These are phyloP conservation scores for Plantago rigida DNA, from an alignment of 305 asterid species.

Conservation along the genomic window DNA sequence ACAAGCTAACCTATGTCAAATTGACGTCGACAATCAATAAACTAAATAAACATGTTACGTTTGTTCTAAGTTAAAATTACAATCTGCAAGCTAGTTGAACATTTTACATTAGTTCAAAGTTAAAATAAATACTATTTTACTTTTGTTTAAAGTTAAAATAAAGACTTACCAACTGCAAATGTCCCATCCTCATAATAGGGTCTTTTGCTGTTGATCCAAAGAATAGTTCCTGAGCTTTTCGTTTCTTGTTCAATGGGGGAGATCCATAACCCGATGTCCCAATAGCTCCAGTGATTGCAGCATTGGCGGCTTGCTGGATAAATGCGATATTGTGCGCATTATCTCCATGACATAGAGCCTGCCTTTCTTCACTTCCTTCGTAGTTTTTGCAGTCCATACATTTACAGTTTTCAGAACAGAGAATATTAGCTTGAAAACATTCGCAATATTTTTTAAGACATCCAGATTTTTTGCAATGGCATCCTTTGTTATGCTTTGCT, in stretches of 20 bases:
- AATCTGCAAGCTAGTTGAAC: too few species aligned
- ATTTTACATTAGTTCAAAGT: too few species aligned
- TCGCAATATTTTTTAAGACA: conserved; percentile 91
- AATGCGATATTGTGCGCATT: conserved; percentile 55
- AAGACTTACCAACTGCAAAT: conserved; percentile 59
- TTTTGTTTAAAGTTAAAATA: not conserved
- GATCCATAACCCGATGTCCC: conserved; percentile 86
- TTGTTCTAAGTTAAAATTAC: conserved; percentile 8
- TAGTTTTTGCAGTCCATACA: conserved; percentile 92
- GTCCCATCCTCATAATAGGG: conserved; percentile 47
- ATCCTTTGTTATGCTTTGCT: conserved; percentile 87
- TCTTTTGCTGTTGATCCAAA: conserved; percentile 54
- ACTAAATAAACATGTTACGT: conserved; percentile 4
- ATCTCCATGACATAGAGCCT: conserved; percentile 78
- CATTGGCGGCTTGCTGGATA: conserved; percentile 90
- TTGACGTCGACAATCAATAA: not conserved
- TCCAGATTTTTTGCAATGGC: conserved; percentile 92
- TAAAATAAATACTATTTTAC: too few species aligned
- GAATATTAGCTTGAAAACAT: conserved; percentile 91
- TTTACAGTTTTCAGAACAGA: conserved; percentile 88
- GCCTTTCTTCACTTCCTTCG: conserved; percentile 93
- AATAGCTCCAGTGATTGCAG: conserved; percentile 87
- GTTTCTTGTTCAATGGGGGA: conserved; percentile 67
- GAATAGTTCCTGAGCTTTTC: conserved; percentile 62
- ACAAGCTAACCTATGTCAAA: too few species aligned